These are phyloP conservation scores for Lobosporangium transversale DNA, from an alignment of 192 early-diverging fungal genomes.

Conservation along the genomic window DNA sequence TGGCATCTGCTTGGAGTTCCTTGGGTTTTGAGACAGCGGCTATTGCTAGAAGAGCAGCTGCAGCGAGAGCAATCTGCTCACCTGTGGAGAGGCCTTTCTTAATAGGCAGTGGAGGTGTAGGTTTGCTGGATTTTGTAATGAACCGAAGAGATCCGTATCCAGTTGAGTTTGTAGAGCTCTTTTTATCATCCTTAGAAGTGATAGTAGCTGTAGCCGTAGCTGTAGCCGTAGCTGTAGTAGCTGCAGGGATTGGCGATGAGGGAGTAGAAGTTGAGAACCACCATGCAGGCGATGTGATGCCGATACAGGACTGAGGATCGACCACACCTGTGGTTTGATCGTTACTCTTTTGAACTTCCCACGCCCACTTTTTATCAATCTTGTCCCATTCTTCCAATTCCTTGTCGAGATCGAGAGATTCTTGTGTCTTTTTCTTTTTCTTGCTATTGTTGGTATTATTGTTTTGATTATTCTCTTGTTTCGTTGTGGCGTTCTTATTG, in stretches of 20 bases:
- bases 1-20: not conserved
- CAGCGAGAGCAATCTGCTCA: constrained; percentile 32
- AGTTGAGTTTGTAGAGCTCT: not conserved
- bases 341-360: constrained; percentile 32
- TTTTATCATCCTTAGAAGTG: not conserved
- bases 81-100: constrained; percentile 19
- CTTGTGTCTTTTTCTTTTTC: constrained; percentile 1
- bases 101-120: not conserved
- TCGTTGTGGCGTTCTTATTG: not conserved
- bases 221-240: not conserved
- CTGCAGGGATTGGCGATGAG: not conserved
- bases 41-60: constrained; percentile 19
- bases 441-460: not conserved
- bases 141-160: constrained; percentile 8
- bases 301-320: constrained; percentile 12
- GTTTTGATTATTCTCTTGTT: constrained; percentile 1
- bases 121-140: constrained; percentile 2
- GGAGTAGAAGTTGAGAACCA: constrained; percentile 3
- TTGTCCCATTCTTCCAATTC: constrained; percentile 39
- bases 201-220: not conserved
- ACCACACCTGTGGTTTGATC: constrained; percentile 34
- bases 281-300: constrained; percentile 1
- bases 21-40: constrained; percentile 16
- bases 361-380: constrained; percentile 18
- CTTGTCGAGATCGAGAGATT: constrained; percentile 10